Base-by-base conservation (phyloP, 805 yeast genomes). In the Sugiyamaella chiloensis region DNA sequence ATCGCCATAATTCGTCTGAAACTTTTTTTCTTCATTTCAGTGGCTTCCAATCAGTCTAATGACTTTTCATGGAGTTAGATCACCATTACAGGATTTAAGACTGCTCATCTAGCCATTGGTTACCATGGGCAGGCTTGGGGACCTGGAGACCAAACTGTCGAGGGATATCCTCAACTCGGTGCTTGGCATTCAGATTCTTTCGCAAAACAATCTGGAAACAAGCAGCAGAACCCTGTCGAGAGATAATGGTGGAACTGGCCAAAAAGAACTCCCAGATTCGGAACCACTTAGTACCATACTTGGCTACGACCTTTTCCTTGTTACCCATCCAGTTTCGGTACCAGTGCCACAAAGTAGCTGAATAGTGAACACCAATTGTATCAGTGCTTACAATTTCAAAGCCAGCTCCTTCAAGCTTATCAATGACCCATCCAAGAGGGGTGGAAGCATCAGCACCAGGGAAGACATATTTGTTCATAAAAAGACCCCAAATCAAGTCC, bases 361-460 rank as follows among this genome's bases (percentile, higher is more conserved):
- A 86, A 74, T 88, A 88, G 65, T 87, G 90, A 47, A 88, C 95
- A 68, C 96, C 96, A 60, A 88, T 85, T 69, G 85, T 88, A 68
- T 88, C 96, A 50, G 86, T 70, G 36, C 84, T 74, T 45, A 82
- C 89, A 57, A 87, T 79, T 73, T 88, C 96, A 64, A 88, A 88
- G 2, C 96, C 96, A 50, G 84, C 80, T 32, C 80, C 82, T 72
- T 88, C 96, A 64, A 88, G 78, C 53, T 78, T 72, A 53, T 84
- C 78, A 52, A 82, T 74, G 54, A 87, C 91, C 62, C 86, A 89
- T 51, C 87, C 87, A 59, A 89, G 77, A 31, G 96, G 96, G 48
- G 96, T 89, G 5, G 95, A 87, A 41, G 96, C 96, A 71, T 88
- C 96, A 44, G 96, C 96, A 70, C 96, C 96, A 37, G 96, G 96